Base-by-base conservation (phyloP, 495 filamentous ascomycete species). In the Xylaria palmicola region DNA sequence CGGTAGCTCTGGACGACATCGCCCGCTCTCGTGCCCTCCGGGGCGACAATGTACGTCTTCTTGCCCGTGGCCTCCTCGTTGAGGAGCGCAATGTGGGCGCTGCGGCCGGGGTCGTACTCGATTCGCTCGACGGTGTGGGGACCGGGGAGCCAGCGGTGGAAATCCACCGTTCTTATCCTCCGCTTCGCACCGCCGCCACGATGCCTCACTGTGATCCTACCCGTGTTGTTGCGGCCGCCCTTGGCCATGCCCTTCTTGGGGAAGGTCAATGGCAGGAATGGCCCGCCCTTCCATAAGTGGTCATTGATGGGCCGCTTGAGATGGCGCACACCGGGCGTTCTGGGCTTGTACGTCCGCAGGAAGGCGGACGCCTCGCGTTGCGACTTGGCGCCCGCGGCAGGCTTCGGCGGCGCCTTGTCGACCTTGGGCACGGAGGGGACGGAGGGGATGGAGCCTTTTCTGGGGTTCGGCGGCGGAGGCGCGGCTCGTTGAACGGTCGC, bases 241-340 rank as follows among this genome's bases (percentile, higher is more conserved):
- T 95, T 95, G 20, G 82, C 85, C 55, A 94, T 91, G 29, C 94
- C 94, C 73, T 91, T 91, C 75, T 96, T 95, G 39, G 91, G 82
- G 65, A 90, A 91, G 2, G 94, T 98, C 71, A 98, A 81, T 43
- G 86, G 86, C 10, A 88, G 80, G 63, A 88, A 86, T 0, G 95
- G 91, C 40, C 92, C 83, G 47, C 92, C 93, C 79, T 95, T 96
- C 88, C 89, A 97, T 30, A 98, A 80, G 73, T 98, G 95, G 63
- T 97, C 94, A 75, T 97, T 97, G 70, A 97, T 87, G 9, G 94
- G 91, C 17, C 94, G 83, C 61, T 86, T 88, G 56, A 98, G 79
- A 82, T 98, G 95, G 60, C 94, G 88, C 40, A 97, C 70, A 83
- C 94, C 95, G 40, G 94, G 94, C 9, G 95, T 98, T 53, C 91